Evolutionary conservation across 2,329 filamentous ascomycete species (phyloP).

Genomic region (Chaetomium sp.): DNA sequence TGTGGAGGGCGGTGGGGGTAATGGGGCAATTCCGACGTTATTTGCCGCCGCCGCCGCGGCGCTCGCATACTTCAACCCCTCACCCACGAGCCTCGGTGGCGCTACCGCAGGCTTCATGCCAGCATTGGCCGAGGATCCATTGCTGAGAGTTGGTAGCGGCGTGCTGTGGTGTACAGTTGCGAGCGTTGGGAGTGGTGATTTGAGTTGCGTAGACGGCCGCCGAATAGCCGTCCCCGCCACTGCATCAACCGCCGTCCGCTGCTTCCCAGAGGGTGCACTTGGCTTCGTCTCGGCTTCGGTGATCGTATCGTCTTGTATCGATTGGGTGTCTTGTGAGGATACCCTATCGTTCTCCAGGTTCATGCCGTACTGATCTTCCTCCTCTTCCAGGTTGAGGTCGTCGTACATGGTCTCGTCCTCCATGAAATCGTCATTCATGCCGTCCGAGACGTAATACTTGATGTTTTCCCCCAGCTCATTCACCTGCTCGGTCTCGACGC

Average conservation of each 20-base stretch:
- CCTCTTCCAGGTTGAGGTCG: slow-evolving; percentile 87
- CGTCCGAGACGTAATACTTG: slow-evolving; percentile 91
- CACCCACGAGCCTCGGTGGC: slow-evolving; percentile 80
- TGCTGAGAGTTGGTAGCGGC: slow-evolving; percentile 62
- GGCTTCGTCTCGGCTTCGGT: slow-evolving; percentile 59
- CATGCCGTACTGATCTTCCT: slow-evolving; percentile 86
- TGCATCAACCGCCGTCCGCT: slow-evolving; percentile 60
- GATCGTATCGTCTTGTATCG: slow-evolving; percentile 74
- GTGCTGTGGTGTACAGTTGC: slow-evolving; percentile 88
- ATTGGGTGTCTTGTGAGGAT: slow-evolving; percentile 95
- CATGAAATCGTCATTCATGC: slow-evolving; percentile 84
- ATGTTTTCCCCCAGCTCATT: slow-evolving; percentile 89
- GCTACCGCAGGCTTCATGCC: slow-evolving; percentile 91
- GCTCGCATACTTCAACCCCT: slow-evolving; percentile 94
- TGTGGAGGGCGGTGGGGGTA: slow-evolving; percentile 82
- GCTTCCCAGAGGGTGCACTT: slow-evolving; percentile 50
- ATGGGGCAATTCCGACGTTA: slow-evolving; percentile 87
- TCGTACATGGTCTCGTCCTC: slow-evolving; percentile 96
- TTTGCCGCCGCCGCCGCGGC: slow-evolving; percentile 92
- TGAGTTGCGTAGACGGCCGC: slow-evolving; percentile 84
- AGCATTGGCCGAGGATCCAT: slow-evolving; percentile 49
- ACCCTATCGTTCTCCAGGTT: slow-evolving; percentile 77
- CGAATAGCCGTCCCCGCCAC: slow-evolving; percentile 57
- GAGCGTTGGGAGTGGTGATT: slow-evolving; percentile 89
- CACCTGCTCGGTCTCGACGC: slow-evolving; percentile 84